phyloP scores from a whole-genome alignment of 73 alveolate species.

The Paraurostyla sp. region DNA sequence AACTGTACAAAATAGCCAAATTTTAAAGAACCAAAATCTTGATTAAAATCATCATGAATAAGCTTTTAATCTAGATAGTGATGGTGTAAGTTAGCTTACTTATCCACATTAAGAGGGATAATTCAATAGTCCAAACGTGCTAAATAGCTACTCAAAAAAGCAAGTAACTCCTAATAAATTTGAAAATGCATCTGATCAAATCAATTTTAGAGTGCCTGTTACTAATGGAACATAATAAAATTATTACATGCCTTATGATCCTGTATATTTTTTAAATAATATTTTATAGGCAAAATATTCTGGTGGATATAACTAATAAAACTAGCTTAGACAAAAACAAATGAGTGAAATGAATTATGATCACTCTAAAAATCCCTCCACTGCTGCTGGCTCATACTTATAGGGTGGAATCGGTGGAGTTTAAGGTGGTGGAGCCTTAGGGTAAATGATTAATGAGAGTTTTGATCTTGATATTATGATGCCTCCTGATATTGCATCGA shows the following conservation, averaged over 20 bases:
- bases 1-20: background rate
- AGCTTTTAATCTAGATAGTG: constrained; percentile 30
- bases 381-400: constrained; percentile 50
- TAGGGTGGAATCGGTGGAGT: constrained; percentile 27
- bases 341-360: constrained; percentile 13
- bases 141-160: background rate
- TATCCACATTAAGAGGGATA: constrained; percentile 34
- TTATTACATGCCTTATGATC: constrained; percentile 40
- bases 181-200: background rate
- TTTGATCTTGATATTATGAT: constrained; percentile 50
- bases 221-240: constrained; percentile 10
- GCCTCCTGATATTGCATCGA: constrained; percentile 54
- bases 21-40: background rate
- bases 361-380: constrained; percentile 45
- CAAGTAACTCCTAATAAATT: background rate
- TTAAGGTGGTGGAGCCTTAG: constrained; percentile 34
- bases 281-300: constrained; percentile 21
- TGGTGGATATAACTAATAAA: background rate
- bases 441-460: constrained; percentile 25
- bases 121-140: constrained; percentile 12
- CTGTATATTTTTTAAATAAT: constrained; percentile 12
- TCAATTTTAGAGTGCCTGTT: background rate
- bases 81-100: constrained; percentile 20
- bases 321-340: background rate
- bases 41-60: background rate